Percentiles rank a stretch among this genome's conserved stretches.
phyloP scores from a whole-genome alignment of 352 stramenopile genomes.

The Elongisporangium prolatum region DNA sequence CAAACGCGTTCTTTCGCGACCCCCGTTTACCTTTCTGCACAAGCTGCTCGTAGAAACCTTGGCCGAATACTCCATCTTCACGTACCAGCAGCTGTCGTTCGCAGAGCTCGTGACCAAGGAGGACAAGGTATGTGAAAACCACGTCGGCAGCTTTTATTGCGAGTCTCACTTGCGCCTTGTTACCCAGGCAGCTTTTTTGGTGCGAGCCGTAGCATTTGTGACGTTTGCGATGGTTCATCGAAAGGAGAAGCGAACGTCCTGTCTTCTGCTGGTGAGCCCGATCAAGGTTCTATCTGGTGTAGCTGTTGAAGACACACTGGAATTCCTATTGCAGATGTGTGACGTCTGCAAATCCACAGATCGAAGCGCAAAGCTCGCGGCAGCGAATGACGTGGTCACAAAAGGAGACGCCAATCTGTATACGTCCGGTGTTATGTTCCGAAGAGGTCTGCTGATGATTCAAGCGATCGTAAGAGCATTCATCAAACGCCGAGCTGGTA shows the following conservation, averaged over 20 bases:
- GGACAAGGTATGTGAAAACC: slow-evolving; percentile 44
- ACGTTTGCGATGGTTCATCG: slow-evolving; percentile 43
- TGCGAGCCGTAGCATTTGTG: slow-evolving; percentile 69
- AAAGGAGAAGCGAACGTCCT: slow-evolving; percentile 48
- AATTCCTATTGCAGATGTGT: slow-evolving; percentile 73
- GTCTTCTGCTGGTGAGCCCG: slow-evolving; percentile 75
- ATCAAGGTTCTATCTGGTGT: slow-evolving; percentile 77
- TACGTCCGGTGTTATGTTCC: slow-evolving; percentile 67
- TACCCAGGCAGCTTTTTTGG: slow-evolving; percentile 65
- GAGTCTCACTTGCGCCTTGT: not conserved
- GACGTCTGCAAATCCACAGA: slow-evolving; percentile 48
- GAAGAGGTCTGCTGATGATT: slow-evolving; percentile 58
- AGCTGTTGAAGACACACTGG: slow-evolving; percentile 54
- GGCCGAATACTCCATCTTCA: slow-evolving; percentile 58
- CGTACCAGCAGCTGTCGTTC: slow-evolving; percentile 56
- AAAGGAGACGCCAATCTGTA: slow-evolving; percentile 74
- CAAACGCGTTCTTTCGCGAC: slow-evolving; percentile 57
- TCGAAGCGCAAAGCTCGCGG: slow-evolving; percentile 42
- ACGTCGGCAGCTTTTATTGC: not conserved
- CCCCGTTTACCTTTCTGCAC: slow-evolving; percentile 82
- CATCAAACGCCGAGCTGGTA: slow-evolving; percentile 36
- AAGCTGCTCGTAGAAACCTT: slow-evolving; percentile 74
- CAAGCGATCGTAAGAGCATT: slow-evolving; percentile 68
- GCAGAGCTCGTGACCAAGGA: slow-evolving; percentile 56
- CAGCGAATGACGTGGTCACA: slow-evolving; percentile 41